Evolutionary conservation across 306 rosid species (phyloP).

Genomic region (Vachellia collinsii): DNA sequence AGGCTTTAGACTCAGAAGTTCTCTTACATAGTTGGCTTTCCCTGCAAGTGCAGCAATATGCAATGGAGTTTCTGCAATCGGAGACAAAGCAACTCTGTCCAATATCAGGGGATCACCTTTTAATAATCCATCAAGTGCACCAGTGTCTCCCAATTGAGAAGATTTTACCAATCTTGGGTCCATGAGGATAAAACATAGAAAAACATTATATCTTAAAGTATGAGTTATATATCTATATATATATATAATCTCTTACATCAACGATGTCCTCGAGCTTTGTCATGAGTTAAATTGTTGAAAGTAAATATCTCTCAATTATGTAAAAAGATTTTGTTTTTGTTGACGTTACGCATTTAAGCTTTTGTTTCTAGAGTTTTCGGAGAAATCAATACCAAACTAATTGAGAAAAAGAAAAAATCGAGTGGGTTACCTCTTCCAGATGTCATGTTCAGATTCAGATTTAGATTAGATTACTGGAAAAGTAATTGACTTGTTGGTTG

Average conservation of each 20-base stretch:
- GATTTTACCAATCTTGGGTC: conserved; percentile 21
- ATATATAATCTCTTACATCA: neutral
- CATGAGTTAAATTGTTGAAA: neutral
- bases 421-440: neutral
- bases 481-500: conserved; percentile 10
- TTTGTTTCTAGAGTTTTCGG: neutral
- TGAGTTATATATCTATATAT: neutral
- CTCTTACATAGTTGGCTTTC: conserved; percentile 4
- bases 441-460: neutral
- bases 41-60: conserved; percentile 29
- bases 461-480: neutral
- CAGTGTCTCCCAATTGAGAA: conserved; percentile 23
- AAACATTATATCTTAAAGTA: neutral
- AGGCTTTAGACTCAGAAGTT: conserved; percentile 21
- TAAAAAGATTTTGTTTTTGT: neutral
- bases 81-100: conserved; percentile 21
- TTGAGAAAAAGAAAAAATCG: neutral
- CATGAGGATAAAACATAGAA: neutral
- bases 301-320: neutral
- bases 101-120: conserved; percentile 11
- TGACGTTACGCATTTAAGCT: neutral
- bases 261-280: neutral
- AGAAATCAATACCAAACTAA: neutral
- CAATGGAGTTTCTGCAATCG: conserved; percentile 21
- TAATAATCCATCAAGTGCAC: conserved; percentile 10